A percentile compares a stretch with the other conserved stretches of the same genome.
phyloP scores from a whole-genome alignment of 2,329 filamentous ascomycete genomes.

The Trichophyton verrucosum region DNA sequence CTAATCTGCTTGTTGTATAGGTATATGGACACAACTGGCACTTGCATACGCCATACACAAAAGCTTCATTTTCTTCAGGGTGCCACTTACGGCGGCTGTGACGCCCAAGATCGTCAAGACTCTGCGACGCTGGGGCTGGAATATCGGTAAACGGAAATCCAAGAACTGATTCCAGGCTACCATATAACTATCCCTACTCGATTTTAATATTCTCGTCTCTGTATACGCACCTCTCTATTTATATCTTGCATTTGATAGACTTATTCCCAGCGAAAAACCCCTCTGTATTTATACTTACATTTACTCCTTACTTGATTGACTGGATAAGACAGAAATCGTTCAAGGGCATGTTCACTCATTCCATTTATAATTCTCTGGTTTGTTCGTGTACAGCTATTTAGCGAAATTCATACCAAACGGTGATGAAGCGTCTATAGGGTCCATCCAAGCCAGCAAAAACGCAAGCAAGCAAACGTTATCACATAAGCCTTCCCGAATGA shows the following conservation, averaged over 20 bases:
- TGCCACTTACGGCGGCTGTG: conserved; percentile 79
- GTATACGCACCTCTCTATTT: neutral
- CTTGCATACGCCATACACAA: conserved; percentile 97
- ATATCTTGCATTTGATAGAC: neutral
- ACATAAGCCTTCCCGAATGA: conserved; percentile 4
- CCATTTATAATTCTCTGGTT: neutral
- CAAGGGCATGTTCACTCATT: neutral
- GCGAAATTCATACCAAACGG: neutral
- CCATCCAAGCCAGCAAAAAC: conserved; percentile 1
- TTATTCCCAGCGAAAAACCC: neutral
- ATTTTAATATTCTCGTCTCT: neutral
- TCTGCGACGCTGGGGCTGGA: conserved; percentile 79
- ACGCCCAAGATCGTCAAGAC: conserved; percentile 90
- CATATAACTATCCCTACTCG: neutral
- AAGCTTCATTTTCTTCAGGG: conserved; percentile 90
- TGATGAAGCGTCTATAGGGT: conserved; percentile 1
- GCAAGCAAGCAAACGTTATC: neutral
- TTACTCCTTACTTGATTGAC: neutral
- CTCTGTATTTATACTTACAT: neutral
- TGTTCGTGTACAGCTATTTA: conserved; percentile 1
- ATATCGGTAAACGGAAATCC: conserved; percentile 59
- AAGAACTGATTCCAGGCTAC: neutral
- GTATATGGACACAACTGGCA: conserved; percentile 71
- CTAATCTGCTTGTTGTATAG: conserved; percentile 27
- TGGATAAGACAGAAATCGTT: neutral